Conservation (phyloP, 1,284 basidiomycete species). For the Agroathelia rolfsii region DNA sequence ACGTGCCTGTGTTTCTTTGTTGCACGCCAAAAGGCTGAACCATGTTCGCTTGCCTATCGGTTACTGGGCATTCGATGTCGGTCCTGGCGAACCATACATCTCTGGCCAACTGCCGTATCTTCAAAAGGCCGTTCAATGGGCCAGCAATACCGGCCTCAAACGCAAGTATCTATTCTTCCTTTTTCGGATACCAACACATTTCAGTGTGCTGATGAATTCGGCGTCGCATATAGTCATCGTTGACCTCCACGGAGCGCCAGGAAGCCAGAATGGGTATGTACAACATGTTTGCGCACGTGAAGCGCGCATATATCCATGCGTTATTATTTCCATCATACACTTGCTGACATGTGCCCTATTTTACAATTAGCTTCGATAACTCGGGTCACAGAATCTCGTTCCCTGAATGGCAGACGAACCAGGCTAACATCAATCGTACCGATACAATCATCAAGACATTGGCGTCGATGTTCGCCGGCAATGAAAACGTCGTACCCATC, state of each 20-base stretch:
- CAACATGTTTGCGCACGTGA: constrained; percentile 2
- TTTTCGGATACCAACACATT: too few species aligned
- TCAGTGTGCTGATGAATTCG: too few species aligned
- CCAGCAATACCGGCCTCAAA: constrained; percentile 66
- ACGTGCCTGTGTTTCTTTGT: constrained; percentile 12
- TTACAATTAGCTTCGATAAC: constrained; percentile 82
- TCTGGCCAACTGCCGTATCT: constrained; percentile 72
- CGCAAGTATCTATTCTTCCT: too few species aligned
- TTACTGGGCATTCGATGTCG: constrained; percentile 86
- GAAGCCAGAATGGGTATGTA: constrained; percentile 70
- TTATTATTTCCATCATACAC: too few species aligned
- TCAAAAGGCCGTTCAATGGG: constrained; percentile 73
- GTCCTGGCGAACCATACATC: constrained; percentile 75
- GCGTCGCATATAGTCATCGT: too few species aligned
- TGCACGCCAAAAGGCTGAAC: constrained; percentile 51
- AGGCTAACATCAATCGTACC: constrained; percentile 62
- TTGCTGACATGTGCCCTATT: too few species aligned
- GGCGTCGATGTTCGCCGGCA: constrained; percentile 47
- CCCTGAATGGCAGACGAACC: constrained; percentile 65
- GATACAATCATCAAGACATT: constrained; percentile 59
- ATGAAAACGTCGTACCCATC: constrained; percentile 49
- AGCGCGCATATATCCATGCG: constrained; percentile 7
- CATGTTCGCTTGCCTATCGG: constrained; percentile 85
- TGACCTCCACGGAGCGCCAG: constrained; percentile 78
- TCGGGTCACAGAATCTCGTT: constrained; percentile 60